Percentiles rank a stretch among this genome's conserved stretches.
Evolutionary conservation across 345 rosid species (phyloP).

Genomic region (Excoecaria agallocha): DNA sequence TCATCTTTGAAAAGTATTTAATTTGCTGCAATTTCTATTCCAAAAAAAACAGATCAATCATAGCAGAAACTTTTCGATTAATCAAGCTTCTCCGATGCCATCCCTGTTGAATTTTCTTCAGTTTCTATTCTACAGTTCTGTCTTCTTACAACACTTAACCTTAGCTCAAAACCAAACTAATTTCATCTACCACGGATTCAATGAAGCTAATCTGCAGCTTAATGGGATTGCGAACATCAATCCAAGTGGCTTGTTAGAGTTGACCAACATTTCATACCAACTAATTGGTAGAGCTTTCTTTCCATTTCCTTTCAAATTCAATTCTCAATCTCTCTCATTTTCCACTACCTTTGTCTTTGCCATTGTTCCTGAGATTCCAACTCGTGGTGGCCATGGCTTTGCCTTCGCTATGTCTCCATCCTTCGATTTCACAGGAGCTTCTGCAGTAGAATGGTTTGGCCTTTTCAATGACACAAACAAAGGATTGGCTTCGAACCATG

Average conservation of each 20-base stretch:
- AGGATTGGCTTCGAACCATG: conserved; percentile 24
- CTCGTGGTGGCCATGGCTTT: not conserved
- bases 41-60: no score
- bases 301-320: not conserved
- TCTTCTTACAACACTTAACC: not conserved
- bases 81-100: no score
- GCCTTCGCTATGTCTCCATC: not conserved
- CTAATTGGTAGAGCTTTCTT: not conserved
- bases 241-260: not conserved
- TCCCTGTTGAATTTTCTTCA: no score
- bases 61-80: no score
- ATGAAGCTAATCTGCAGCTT: not conserved
- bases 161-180: not conserved
- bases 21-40: no score
- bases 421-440: not conserved
- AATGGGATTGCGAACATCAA: not conserved
- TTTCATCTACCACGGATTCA: not conserved
- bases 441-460: not conserved
- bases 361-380: not conserved
- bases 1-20: no score
- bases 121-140: not conserved
- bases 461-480: not conserved
- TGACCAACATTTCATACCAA: conserved; percentile 1
- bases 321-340: not conserved
- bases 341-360: not conserved